A percentile compares a stretch with the other conserved stretches of the same genome.
Evolutionary conservation across 805 yeast genomes (phyloP).

Genomic region (Kurtzmaniella cleridarum): DNA sequence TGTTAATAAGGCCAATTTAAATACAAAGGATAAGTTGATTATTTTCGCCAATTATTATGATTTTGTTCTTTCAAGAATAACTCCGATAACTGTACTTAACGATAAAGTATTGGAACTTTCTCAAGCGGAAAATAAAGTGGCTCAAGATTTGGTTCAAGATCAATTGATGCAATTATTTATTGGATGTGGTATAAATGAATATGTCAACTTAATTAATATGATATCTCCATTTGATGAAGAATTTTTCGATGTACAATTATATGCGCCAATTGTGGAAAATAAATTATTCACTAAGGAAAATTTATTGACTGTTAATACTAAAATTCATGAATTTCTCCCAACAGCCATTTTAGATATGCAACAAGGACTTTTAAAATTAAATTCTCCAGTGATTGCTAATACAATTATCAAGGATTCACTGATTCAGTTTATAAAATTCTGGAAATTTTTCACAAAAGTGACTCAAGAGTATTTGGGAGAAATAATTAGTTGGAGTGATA

Average conservation of each 20-base stretch:
- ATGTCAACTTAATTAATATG: conserved; percentile 62
- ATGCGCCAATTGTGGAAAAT: conserved; percentile 61
- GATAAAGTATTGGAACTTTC: conserved; percentile 31
- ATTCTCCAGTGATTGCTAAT: conserved; percentile 59
- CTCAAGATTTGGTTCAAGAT: conserved; percentile 34
- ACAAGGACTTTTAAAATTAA: conserved; percentile 47
- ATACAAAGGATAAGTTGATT: conserved; percentile 33
- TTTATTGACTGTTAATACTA: conserved; percentile 38
- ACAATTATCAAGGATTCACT: conserved; percentile 49
- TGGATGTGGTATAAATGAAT: conserved; percentile 52
- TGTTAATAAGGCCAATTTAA: conserved; percentile 16
- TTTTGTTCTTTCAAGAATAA: conserved; percentile 47
- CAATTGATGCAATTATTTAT: conserved; percentile 46
- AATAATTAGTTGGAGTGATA: conserved; percentile 43
- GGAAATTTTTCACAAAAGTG: conserved; percentile 33
- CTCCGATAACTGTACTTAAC: conserved; percentile 38
- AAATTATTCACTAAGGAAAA: conserved; percentile 44
- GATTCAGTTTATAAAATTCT: conserved; percentile 44
- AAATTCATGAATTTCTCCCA: conserved; percentile 51
- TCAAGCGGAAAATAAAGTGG: conserved; percentile 26
- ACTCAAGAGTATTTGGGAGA: conserved; percentile 30
- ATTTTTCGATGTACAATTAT: conserved; percentile 54
- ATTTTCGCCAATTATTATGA: conserved; percentile 58
- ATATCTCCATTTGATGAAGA: conserved; percentile 62
- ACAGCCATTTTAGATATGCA: conserved; percentile 57